Conservation (phyloP, 164 flowering plant species). For the Magnolia kwangsiensis region DNA sequence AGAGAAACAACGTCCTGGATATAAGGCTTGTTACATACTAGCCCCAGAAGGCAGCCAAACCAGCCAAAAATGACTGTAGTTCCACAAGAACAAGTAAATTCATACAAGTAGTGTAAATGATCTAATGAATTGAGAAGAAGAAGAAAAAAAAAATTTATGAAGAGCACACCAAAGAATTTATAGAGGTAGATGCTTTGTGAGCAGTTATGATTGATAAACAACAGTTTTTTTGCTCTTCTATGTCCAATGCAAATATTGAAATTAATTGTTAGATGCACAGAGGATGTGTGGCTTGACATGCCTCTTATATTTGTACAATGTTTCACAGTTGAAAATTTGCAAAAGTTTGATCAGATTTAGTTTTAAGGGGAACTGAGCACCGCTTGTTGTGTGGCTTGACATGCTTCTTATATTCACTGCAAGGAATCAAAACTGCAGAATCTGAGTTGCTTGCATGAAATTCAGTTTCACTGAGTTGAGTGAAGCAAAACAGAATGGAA, state of each 20-base stretch:
- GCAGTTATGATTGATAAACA: too few species aligned
- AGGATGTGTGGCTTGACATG: neutral
- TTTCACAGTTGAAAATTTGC: neutral
- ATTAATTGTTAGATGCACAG: neutral
- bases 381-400: neutral
- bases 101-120: neutral
- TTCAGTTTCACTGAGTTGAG: too few species aligned
- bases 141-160: too few species aligned
- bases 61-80: slow-evolving; percentile 69
- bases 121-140: neutral
- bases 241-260: neutral
- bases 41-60: slow-evolving; percentile 84
- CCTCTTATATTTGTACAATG: neutral
- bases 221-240: neutral
- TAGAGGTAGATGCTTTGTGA: too few species aligned
- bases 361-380: neutral
- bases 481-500: too few species aligned
- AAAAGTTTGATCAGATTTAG: neutral
- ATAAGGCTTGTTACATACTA: slow-evolving; percentile 28
- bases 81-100: slow-evolving; percentile 3
- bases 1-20: neutral
- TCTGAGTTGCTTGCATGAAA: too few species aligned
- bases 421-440: too few species aligned
- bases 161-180: too few species aligned
- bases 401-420: too few species aligned